Evolutionary conservation across 768 basidiomycete species (phyloP), one percentile per base, ranked within the genome.

Genomic region (Melanogaster broomeanus): DNA sequence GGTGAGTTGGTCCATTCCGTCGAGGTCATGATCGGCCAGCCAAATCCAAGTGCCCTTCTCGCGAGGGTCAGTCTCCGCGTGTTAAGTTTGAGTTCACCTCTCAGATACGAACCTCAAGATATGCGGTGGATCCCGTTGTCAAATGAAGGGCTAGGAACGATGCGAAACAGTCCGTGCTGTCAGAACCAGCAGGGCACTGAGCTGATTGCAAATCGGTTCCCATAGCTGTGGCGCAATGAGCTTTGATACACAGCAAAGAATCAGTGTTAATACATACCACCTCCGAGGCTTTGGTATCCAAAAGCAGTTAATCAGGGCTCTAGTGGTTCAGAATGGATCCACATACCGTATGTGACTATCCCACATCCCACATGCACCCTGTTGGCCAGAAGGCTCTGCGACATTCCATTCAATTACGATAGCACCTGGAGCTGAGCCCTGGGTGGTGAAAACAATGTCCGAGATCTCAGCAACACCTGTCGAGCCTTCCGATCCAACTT

Each of bases 1-100:
- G 1, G 79, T 75, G 37, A 83, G 66, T 54, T 82, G 80, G n/a
- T 72, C 72, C 27, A 74, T 60, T 6, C 70, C 68, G 46, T 84
- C 81, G 21, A 87, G 69, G 52, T 88, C 83, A 58, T 93, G 90
- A 58, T 93, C 90, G 10, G 89, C 87, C 7, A 80, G 70, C 90
- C 90, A 92, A 4, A 88, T 78, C 90, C 88, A 91, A 15, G 82
- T 78, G 4, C 84, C 86, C 84, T 87, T 47, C 33, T 38, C 15
- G 15, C 33, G 33, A 16, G 6, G 13, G 31, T 30, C 31, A 39
- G 34, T 18, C 56, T 48, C 28, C 42, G 22, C 37, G 31, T 6
- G 7, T 38, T 34, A 37, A 15, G 42, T 19, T 15, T 7, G 16
- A 13, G 19, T 7, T 37, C 18, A 18, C 16, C 40, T 18, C 21